Evolutionary conservation across 169 alveolate genomes (phyloP).

Genomic region (Eimeria sp.): DNA sequence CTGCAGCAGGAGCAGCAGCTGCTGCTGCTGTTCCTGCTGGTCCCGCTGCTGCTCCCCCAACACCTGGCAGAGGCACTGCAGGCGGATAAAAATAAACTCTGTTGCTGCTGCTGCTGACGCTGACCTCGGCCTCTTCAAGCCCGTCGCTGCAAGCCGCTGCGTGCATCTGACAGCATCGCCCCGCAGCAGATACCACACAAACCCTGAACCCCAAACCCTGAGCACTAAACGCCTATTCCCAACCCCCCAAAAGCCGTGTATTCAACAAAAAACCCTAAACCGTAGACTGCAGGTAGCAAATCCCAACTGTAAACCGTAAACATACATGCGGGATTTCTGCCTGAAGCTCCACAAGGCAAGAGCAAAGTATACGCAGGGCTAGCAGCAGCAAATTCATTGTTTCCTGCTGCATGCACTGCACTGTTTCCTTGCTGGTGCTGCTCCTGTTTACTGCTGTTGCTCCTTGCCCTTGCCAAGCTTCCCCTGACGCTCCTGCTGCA

Average conservation of each 20-base stretch:
- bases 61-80: constrained; percentile 7
- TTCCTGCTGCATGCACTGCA: constrained; percentile 53
- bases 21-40: constrained; percentile 66
- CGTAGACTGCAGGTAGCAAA: background rate
- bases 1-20: constrained; percentile 34
- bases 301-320: constrained; percentile 11
- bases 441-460: constrained; percentile 42
- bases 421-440: constrained; percentile 45
- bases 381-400: constrained; percentile 52
- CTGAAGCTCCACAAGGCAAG: constrained; percentile 40
- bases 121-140: background rate
- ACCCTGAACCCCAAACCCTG: constrained; percentile 26
- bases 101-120: constrained; percentile 40
- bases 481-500: constrained; percentile 5
- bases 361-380: constrained; percentile 57
- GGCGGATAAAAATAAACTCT: background rate
- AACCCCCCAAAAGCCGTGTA: background rate
- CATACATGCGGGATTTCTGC: constrained; percentile 35
- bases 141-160: constrained; percentile 67
- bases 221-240: background rate
- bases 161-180: constrained; percentile 16
- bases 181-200: background rate
- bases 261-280: background rate
- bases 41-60: constrained; percentile 4
- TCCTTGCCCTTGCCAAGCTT: background rate